Evolutionary conservation across 208 protist genomes (phyloP), one percentile per base, ranked within the genome.

Genomic region (Trypanosoma conorhini): DNA sequence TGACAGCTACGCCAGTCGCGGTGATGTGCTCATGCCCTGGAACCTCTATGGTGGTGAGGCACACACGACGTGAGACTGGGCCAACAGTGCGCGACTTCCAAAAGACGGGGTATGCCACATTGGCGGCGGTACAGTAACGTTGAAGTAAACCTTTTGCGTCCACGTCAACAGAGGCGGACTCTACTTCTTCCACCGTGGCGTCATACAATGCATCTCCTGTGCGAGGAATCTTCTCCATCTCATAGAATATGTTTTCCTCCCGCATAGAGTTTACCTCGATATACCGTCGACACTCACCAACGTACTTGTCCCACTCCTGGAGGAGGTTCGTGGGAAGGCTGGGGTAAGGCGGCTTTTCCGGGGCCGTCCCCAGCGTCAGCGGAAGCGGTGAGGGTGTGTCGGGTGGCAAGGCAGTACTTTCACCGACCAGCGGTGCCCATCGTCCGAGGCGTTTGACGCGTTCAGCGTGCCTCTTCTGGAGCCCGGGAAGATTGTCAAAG

Each of bases 401-500:
- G 4, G 38, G 55, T 22, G 66, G 62, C 42, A 73, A 66, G 10
- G 17, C 12, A 19, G 24, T 57, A 31, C 66, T 55, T 70, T 68
- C 58, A 31, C 38, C 56, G 26, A 58, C 33, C 22, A 63, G 40
- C 15, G 77, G 77, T 26, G 82, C 89, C 31, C 68, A 62, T 2
- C 88, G 78, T 7, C 92, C 90, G 5, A 79, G 48, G 22, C 42
- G 24, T 5, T 65, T 40, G 0, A 86, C 87, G 5, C 83, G 76
- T 22, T 77, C 17, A 7, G 79, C 83, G 79, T 96, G 93, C 56
- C 80, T 91, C 2, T 62, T 76, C 72, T 97, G 93, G 59, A 95
- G 67, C 48, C 70, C 62, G 5, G 90, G 90, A 52, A 97, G 71
- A 63, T 96, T 95, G 40, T 82, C 86, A 73, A 96, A 97, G 35